Evolutionary conservation across 2,329 filamentous ascomycete genomes (phyloP).

Genomic region (Venturia oleaginea): DNA sequence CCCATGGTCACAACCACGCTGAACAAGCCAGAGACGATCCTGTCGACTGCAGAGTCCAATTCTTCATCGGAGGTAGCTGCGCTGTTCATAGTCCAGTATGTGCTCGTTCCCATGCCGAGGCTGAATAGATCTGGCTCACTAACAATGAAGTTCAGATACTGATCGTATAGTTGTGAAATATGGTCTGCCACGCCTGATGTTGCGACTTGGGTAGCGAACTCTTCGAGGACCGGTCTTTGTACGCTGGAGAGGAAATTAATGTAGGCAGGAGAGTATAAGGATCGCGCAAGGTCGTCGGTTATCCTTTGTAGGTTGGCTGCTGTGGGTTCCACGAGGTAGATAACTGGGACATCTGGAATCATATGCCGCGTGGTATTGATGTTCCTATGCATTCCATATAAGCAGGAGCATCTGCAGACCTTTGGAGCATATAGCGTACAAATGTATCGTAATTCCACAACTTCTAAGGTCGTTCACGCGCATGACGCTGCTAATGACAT

Average conservation of each 20-base stretch:
- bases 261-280: constrained; percentile 86
- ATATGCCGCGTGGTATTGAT: constrained; percentile 73
- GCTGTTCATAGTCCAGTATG: constrained; percentile 95
- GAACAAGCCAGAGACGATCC: constrained; percentile 92
- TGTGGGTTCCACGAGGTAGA: constrained; percentile 92
- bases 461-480: constrained; percentile 85
- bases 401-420: constrained; percentile 21
- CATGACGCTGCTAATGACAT: constrained; percentile 94
- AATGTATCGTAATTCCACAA: constrained; percentile 94
- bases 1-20: constrained; percentile 98
- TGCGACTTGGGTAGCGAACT: constrained; percentile 85
- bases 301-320: constrained; percentile 71
- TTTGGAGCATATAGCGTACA: constrained; percentile 45
- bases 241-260: constrained; percentile 96
- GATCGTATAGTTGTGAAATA: constrained; percentile 88
- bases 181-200: constrained; percentile 76
- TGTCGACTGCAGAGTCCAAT: constrained; percentile 77
- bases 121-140: constrained; percentile 93
- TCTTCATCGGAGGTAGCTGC: constrained; percentile 83
- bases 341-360: constrained; percentile 91
- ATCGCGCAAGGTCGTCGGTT: constrained; percentile 74
- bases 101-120: constrained; percentile 83
- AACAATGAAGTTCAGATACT: constrained; percentile 96
- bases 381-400: constrained; percentile 42
- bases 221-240: constrained; percentile 80